phyloP scores from a whole-genome alignment of 371 early-diverging fungal genomes.

The Lichtheimia corymbifera region DNA sequence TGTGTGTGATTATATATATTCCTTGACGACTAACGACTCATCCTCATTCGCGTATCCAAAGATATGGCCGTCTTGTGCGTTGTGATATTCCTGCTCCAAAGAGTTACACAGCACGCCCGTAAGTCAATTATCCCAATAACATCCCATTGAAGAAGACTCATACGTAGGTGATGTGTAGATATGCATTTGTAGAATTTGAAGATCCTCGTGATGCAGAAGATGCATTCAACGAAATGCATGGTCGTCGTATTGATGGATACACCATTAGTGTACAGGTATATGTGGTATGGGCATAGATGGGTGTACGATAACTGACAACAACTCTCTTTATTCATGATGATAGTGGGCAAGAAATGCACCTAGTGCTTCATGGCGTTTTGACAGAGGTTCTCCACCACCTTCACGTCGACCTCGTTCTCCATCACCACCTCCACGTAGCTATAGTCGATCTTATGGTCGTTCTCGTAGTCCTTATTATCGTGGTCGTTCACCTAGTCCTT shows the following conservation, averaged over 20 bases:
- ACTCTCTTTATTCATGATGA: not conserved
- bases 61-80: constrained; percentile 81
- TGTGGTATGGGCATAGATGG: not conserved
- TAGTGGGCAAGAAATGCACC: constrained; percentile 31
- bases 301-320: too few relatives aligned
- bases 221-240: constrained; percentile 89
- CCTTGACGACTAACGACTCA: constrained; percentile 1
- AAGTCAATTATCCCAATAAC: too few relatives aligned
- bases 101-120: constrained; percentile 63
- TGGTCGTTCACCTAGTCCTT: constrained; percentile 25
- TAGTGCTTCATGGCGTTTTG: constrained; percentile 60
- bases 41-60: constrained; percentile 20
- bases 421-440: constrained; percentile 25
- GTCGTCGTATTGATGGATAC: constrained; percentile 77
- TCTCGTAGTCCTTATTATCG: constrained; percentile 20
- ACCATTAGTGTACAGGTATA: constrained; percentile 78
- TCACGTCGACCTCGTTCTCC: constrained; percentile 71
- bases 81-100: constrained; percentile 84
- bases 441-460: constrained; percentile 17
- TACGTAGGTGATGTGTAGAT: constrained; percentile 41
- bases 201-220: constrained; percentile 86
- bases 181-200: constrained; percentile 93
- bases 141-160: not conserved
- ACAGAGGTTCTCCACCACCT: constrained; percentile 57
- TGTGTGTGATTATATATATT: not conserved